Percentiles rank a stretch among this genome's conserved stretches.
These are phyloP conservation scores for Cladophialophora bantiana DNA, from an alignment of 2,329 filamentous ascomycete genomes.

Conservation along the genomic window DNA sequence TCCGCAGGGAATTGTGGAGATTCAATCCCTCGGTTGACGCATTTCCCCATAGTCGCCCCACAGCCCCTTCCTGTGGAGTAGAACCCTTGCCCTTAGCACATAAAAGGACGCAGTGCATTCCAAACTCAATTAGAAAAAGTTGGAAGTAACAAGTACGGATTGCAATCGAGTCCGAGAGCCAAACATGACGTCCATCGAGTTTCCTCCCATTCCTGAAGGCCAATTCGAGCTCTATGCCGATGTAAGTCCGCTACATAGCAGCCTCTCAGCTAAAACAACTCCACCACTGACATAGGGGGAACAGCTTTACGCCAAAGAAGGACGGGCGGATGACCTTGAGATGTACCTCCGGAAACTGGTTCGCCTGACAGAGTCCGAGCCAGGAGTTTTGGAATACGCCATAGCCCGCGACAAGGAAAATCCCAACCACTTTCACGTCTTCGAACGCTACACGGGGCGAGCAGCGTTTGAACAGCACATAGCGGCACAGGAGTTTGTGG, in stretches of 20 bases:
- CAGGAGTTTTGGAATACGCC: conserved; percentile 9
- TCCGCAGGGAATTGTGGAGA: conserved; percentile 1
- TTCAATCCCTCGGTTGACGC: conserved; percentile 2
- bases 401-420: conserved; percentile 12
- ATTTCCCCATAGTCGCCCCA: conserved; percentile 2
- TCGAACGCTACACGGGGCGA: conserved; percentile 11
- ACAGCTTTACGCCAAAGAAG: conserved; percentile 16
- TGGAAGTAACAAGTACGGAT: neutral
- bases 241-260: neutral
- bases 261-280: too few relatives aligned
- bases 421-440: conserved; percentile 16
- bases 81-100: neutral
- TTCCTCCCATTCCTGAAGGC: conserved; percentile 10
- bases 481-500: conserved; percentile 11
- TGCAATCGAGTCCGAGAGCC: neutral
- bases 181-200: neutral
- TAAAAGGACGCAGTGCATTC: neutral
- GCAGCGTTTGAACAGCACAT: conserved; percentile 12
- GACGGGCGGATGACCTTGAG: conserved; percentile 10
- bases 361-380: conserved; percentile 10
- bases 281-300: neutral
- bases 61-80: neutral
- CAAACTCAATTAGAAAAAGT: neutral
- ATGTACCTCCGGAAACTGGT: conserved; percentile 1
- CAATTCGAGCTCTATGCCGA: conserved; percentile 15